These are phyloP conservation scores for Vaccinium myrtillus DNA, from an alignment of 148 eudicot genomes.

Conservation along the genomic window DNA sequence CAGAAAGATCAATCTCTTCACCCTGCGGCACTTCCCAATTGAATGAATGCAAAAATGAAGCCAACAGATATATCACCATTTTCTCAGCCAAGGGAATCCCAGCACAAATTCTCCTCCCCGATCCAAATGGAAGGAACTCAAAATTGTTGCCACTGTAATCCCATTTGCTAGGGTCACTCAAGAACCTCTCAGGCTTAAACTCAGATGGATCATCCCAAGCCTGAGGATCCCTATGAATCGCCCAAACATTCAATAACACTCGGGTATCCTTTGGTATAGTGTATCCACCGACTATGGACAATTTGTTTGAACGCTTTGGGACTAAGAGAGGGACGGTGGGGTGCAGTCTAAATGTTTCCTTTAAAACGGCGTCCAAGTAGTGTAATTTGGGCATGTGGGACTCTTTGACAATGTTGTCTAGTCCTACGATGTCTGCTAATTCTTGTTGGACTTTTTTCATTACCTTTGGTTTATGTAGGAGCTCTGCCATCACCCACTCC, in stretches of 20 bases:
- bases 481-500: conserved; percentile 47
- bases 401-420: conserved; percentile 33
- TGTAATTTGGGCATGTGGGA: conserved; percentile 25
- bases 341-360: conserved; percentile 42
- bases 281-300: conserved; percentile 30
- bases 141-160: conserved; percentile 35
- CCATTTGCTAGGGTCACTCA: not conserved
- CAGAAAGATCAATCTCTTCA: conserved; percentile 33
- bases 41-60: conserved; percentile 39
- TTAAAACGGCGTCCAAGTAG: conserved; percentile 42
- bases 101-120: conserved; percentile 48
- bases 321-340: conserved; percentile 29
- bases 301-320: conserved; percentile 27
- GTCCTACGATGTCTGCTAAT: conserved; percentile 30
- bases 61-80: conserved; percentile 28
- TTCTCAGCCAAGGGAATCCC: conserved; percentile 39
- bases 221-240: conserved; percentile 32
- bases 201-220: conserved; percentile 16
- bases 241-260: conserved; percentile 26
- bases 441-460: conserved; percentile 36
- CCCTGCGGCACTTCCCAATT: conserved; percentile 34
- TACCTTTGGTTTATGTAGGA: conserved; percentile 24
- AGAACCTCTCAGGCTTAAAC: conserved; percentile 34
- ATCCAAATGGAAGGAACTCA: conserved; percentile 43
- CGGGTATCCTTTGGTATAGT: conserved; percentile 25